Evolutionary conservation across 202 grass and related monocot species (phyloP).

Genomic region (Panicum hallii): DNA sequence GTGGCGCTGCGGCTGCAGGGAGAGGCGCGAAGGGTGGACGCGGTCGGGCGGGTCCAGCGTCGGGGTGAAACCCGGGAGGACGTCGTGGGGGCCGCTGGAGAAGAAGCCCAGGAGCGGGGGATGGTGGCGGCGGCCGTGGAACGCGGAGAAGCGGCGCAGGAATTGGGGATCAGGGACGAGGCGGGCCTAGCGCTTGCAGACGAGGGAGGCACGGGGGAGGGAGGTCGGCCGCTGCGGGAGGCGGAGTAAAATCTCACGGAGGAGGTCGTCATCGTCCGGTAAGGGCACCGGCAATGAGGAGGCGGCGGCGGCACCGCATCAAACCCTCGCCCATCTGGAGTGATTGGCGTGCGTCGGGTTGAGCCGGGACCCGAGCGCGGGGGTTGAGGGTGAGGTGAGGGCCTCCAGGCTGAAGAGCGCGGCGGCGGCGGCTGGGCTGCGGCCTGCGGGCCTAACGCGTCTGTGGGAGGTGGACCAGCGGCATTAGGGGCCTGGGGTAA

Average conservation of each 20-base stretch:
- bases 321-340: neutral
- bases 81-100: neutral
- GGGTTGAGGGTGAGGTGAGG: too few species aligned
- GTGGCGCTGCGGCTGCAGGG: neutral
- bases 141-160: conserved; percentile 28
- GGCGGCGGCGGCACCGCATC: neutral
- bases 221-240: neutral
- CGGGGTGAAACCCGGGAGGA: neutral
- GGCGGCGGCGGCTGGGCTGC: too few species aligned
- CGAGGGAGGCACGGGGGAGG: conserved; percentile 10
- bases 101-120: conserved; percentile 6
- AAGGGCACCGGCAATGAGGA: neutral
- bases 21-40: neutral
- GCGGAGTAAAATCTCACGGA: neutral
- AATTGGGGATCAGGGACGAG: neutral
- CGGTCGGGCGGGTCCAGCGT: neutral
- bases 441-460: too few species aligned
- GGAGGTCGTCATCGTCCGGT: neutral
- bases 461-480: too few species aligned
- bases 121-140: neutral
- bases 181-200: conserved; percentile 16
- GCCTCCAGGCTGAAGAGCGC: too few species aligned
- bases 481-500: too few species aligned
- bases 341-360: too few species aligned
- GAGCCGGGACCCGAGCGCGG: too few species aligned